Evolutionary conservation across 176 grass and related monocot species (phyloP).

Genomic region (Carex pumila): DNA sequence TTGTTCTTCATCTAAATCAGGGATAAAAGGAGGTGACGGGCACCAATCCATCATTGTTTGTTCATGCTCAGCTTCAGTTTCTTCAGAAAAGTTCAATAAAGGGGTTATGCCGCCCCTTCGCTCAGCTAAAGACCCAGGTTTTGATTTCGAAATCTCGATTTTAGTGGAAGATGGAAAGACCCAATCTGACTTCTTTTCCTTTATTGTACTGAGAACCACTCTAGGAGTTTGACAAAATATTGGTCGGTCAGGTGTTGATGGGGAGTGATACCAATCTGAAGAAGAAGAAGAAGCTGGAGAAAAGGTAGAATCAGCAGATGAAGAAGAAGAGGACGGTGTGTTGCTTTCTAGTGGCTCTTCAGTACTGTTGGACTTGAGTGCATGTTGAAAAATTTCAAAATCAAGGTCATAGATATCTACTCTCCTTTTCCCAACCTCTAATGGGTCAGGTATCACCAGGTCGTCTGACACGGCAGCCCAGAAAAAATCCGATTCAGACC

Average conservation of each 20-base stretch:
- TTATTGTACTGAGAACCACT: conserved; percentile 14
- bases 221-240: conserved; percentile 19
- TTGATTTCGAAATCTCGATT: neutral
- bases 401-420: conserved; percentile 47
- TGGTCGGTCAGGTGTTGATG: conserved; percentile 26
- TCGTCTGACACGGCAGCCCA: conserved; percentile 33
- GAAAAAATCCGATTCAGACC: conserved; percentile 25
- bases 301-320: conserved; percentile 24
- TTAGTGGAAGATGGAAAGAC: conserved; percentile 16
- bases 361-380: conserved; percentile 13
- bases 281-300: conserved; percentile 27
- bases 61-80: neutral
- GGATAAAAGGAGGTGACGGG: conserved; percentile 37
- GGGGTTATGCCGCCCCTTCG: conserved; percentile 32
- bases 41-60: conserved; percentile 35
- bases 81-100: conserved; percentile 16
- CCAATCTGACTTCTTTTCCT: neutral
- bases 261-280: conserved; percentile 42
- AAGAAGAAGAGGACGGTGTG: conserved; percentile 37
- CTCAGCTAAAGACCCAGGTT: conserved; percentile 24
- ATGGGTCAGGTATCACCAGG: neutral
- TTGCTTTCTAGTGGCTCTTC: conserved; percentile 27
- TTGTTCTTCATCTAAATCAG: conserved; percentile 38
- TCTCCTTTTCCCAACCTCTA: conserved; percentile 32
- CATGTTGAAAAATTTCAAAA: conserved; percentile 43